phyloP scores from a whole-genome alignment of 2,329 filamentous ascomycete species.

The Aspergillus sojae region DNA sequence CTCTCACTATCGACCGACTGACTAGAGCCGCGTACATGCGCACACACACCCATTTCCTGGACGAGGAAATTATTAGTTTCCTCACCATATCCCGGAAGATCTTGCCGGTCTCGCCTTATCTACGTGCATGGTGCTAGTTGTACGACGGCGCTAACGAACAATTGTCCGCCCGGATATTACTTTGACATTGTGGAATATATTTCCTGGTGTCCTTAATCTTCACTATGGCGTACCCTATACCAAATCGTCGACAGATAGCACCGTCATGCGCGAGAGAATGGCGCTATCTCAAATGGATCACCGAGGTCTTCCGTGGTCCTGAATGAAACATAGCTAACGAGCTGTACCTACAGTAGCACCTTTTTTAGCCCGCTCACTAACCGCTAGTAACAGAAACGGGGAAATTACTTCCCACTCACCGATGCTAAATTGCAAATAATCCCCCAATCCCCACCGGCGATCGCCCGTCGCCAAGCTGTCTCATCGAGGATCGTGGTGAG shows the following conservation, averaged over 20 bases:
- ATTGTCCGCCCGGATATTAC: neutral
- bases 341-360: constrained; percentile 40
- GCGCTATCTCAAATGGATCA: constrained; percentile 7
- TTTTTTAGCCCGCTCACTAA: constrained; percentile 15
- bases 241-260: neutral
- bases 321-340: constrained; percentile 6
- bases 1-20: neutral
- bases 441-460: constrained; percentile 29
- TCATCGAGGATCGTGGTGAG: constrained; percentile 36
- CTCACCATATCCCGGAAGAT: neutral
- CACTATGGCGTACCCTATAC: neutral
- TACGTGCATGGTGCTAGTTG: neutral
- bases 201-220: neutral
- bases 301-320: neutral
- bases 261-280: neutral
- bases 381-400: constrained; percentile 23
- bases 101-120: constrained; percentile 2
- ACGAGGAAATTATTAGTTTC: neutral
- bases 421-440: constrained; percentile 15
- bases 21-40: neutral
- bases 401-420: constrained; percentile 13
- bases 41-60: neutral
- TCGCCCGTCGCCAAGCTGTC: constrained; percentile 36
- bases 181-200: neutral
- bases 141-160: neutral